These are phyloP conservation scores for Sporothrix humicola DNA, from an alignment of 2,329 filamentous ascomycete species.

Conservation along the genomic window DNA sequence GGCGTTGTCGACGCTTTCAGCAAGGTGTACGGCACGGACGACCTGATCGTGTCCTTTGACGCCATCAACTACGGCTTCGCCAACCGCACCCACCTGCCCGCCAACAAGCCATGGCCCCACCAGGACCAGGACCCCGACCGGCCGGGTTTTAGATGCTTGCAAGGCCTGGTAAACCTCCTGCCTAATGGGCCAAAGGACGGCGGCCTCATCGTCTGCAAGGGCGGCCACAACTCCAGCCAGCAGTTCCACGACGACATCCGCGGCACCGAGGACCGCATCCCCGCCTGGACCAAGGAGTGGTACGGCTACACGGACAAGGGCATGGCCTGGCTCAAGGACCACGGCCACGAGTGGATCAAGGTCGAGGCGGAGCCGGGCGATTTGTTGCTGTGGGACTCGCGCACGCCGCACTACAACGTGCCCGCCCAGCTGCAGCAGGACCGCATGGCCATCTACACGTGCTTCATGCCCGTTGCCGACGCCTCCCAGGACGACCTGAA, in stretches of 20 bases:
- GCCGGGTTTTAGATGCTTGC: constrained; percentile 56
- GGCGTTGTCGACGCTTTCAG: constrained; percentile 54
- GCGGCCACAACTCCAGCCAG: constrained; percentile 42
- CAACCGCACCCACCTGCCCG: constrained; percentile 46
- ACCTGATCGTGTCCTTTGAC: constrained; percentile 58
- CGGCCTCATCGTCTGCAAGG: constrained; percentile 50
- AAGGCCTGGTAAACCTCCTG: constrained; percentile 53
- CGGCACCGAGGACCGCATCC: constrained; percentile 42
- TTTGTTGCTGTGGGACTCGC: constrained; percentile 50
- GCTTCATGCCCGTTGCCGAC: constrained; percentile 50
- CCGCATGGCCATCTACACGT: constrained; percentile 49
- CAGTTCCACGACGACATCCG: constrained; percentile 47
- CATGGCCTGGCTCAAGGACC: constrained; percentile 47
- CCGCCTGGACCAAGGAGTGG: constrained; percentile 48
- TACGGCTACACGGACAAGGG: constrained; percentile 47
- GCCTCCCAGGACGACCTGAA: constrained; percentile 36
- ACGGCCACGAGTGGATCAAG: constrained; percentile 39
- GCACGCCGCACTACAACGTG: constrained; percentile 51
- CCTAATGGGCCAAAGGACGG: constrained; percentile 42
- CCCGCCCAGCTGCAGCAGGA: constrained; percentile 43
- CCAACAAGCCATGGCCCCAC: constrained; percentile 54
- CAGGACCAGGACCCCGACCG: constrained; percentile 53
- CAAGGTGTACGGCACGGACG: constrained; percentile 52
- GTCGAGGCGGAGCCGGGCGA: constrained; percentile 52
- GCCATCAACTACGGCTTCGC: constrained; percentile 53